Evolutionary conservation across 352 stramenopile species (phyloP).

Genomic region (Globisporangium solare): DNA sequence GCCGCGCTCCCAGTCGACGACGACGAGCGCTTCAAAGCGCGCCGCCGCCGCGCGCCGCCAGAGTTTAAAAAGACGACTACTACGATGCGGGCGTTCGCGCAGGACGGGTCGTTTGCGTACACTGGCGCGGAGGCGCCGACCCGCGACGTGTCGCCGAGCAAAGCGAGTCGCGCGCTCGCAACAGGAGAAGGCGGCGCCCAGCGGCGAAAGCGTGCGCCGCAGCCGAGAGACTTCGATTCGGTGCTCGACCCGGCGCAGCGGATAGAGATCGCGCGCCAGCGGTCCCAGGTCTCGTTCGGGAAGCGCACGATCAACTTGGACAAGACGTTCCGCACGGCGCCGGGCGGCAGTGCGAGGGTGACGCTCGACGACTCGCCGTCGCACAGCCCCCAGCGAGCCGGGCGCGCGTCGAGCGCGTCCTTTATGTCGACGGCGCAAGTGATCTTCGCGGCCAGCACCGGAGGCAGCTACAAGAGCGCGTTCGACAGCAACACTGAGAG

Average conservation of each 20-base stretch:
- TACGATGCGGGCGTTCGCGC: conserved; percentile 11
- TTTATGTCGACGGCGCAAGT: conserved; percentile 26
- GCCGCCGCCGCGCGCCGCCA: conserved; percentile 4
- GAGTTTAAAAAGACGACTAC: conserved; percentile 7
- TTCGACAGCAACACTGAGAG: conserved; percentile 7
- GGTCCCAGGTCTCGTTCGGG: conserved; percentile 44
- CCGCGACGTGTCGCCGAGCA: not conserved
- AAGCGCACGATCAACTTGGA: conserved; percentile 42
- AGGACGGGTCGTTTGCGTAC: conserved; percentile 15
- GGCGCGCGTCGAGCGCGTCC: conserved; percentile 15
- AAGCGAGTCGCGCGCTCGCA: not conserved
- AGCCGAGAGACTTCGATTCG: conserved; percentile 38
- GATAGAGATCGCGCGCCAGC: conserved; percentile 43
- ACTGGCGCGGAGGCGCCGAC: not conserved
- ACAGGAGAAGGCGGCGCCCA: not conserved
- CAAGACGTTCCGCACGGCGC: conserved; percentile 52
- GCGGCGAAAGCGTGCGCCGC: conserved; percentile 10
- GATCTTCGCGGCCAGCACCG: conserved; percentile 16
- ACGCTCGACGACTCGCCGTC: conserved; percentile 23
- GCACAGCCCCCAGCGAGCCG: conserved; percentile 7
- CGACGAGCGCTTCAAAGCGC: conserved; percentile 4
- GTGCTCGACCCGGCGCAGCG: conserved; percentile 35
- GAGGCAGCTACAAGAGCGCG: conserved; percentile 14
- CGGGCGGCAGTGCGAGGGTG: conserved; percentile 32
- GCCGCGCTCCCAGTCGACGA: not conserved